These are phyloP conservation scores for Barnettozyma californica DNA, from an alignment of 805 yeast species.

Conservation along the genomic window DNA sequence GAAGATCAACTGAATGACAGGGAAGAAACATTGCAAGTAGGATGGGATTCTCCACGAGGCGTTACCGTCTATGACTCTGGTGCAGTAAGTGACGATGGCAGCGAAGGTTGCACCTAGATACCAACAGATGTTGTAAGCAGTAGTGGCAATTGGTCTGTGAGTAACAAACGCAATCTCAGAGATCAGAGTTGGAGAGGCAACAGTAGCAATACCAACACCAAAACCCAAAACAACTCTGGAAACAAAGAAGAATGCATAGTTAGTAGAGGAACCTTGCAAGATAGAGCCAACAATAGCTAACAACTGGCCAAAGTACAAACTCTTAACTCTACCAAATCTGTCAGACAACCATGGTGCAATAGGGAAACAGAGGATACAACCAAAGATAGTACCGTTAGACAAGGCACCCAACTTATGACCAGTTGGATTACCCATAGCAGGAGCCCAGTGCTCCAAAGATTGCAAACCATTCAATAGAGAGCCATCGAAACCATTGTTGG, in stretches of 20 bases:
- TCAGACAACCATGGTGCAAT: constrained; percentile 30
- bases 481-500: constrained; percentile 43
- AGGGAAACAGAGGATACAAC: constrained; percentile 25
- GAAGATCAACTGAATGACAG: constrained; percentile 34
- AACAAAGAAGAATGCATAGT: constrained; percentile 10
- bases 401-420: constrained; percentile 36
- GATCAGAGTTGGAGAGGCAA: constrained; percentile 42
- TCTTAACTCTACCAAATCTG: constrained; percentile 35
- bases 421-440: constrained; percentile 33
- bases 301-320: constrained; percentile 15
- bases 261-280: constrained; percentile 12
- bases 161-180: constrained; percentile 47
- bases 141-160: constrained; percentile 31
- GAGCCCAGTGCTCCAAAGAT: constrained; percentile 34
- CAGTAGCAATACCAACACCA: constrained; percentile 37
- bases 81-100: constrained; percentile 45
- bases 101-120: constrained; percentile 46
- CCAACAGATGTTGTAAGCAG: constrained; percentile 45
- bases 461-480: constrained; percentile 47
- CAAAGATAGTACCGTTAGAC: constrained; percentile 36
- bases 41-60: constrained; percentile 54
- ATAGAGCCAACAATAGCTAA: constrained; percentile 21
- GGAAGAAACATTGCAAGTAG: constrained; percentile 42
- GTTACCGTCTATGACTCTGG: constrained; percentile 24
- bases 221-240: constrained; percentile 42